Evolutionary conservation across 495 filamentous ascomycete genomes (phyloP).

Genomic region (Hypoxylon subgilvum): DNA sequence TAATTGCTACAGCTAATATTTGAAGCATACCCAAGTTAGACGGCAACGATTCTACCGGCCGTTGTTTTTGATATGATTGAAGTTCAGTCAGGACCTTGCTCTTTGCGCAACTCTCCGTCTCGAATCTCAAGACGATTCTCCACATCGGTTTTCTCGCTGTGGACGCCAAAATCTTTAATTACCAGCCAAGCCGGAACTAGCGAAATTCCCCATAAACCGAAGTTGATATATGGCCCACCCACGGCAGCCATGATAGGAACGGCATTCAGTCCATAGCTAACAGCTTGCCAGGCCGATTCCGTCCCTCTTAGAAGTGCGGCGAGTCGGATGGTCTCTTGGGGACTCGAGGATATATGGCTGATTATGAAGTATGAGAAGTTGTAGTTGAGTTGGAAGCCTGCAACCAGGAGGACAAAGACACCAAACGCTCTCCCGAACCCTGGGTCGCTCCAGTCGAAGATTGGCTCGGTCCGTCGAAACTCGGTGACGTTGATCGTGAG

Average conservation of each 20-base stretch:
- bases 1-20: too few relatives aligned
- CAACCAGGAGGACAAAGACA: slow-evolving; percentile 63
- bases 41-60: too few relatives aligned
- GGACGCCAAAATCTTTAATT: slow-evolving; percentile 56
- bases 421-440: slow-evolving; percentile 65
- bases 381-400: slow-evolving; percentile 69
- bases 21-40: too few relatives aligned
- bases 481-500: slow-evolving; percentile 61
- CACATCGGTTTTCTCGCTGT: slow-evolving; percentile 1
- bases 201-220: slow-evolving; percentile 64
- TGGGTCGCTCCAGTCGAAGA: slow-evolving; percentile 62
- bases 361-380: slow-evolving; percentile 70
- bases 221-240: slow-evolving; percentile 67
- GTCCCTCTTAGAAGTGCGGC: slow-evolving; percentile 65
- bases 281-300: slow-evolving; percentile 66
- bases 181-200: slow-evolving; percentile 66
- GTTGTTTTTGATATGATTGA: too few relatives aligned
- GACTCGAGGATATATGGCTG: slow-evolving; percentile 60
- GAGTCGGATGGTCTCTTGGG: slow-evolving; percentile 65
- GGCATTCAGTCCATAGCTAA: slow-evolving; percentile 66
- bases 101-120: slow-evolving; percentile 2
- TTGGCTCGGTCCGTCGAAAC: slow-evolving; percentile 56
- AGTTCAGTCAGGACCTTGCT: slow-evolving; percentile 1
- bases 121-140: slow-evolving; percentile 11
- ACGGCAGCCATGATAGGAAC: slow-evolving; percentile 63